These are phyloP conservation scores for Phycomyces nitens DNA, from an alignment of 192 early-diverging fungal species.

Conservation along the genomic window DNA sequence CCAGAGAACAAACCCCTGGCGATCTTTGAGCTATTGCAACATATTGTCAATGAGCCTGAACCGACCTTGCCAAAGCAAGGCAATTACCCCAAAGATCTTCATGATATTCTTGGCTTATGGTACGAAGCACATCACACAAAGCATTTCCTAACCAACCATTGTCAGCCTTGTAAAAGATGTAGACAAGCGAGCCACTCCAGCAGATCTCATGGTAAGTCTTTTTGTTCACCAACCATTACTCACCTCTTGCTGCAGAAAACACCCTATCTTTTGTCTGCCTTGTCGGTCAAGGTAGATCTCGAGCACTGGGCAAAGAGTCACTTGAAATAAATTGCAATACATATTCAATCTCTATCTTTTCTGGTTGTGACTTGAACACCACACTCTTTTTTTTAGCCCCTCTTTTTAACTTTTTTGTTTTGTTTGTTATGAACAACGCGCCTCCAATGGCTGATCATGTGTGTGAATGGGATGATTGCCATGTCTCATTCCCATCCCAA, in stretches of 20 bases:
- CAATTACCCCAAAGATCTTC: conserved; percentile 7
- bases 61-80: conserved; percentile 46
- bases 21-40: conserved; percentile 91
- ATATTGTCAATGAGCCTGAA: conserved; percentile 84
- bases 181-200: conserved; percentile 56
- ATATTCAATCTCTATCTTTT: neutral
- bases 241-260: conserved; percentile 41
- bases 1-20: conserved; percentile 47
- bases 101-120: conserved; percentile 22
- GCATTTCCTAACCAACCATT: too few relatives aligned
- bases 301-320: conserved; percentile 51
- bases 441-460: too few relatives aligned
- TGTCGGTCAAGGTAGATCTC: conserved; percentile 58
- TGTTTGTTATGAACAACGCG: too few relatives aligned
- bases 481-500: too few relatives aligned
- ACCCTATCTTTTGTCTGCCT: conserved; percentile 49
- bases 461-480: too few relatives aligned
- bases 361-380: too few relatives aligned
- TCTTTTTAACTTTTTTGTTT: too few relatives aligned
- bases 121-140: conserved; percentile 2
- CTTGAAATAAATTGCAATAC: conserved; percentile 1
- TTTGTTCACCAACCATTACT: neutral
- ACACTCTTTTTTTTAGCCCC: too few relatives aligned
- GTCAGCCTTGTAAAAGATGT: conserved; percentile 55
- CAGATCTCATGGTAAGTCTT: conserved; percentile 54